Base-by-base conservation (phyloP, 306 rosid species). In the Rosa lucieae region DNA sequence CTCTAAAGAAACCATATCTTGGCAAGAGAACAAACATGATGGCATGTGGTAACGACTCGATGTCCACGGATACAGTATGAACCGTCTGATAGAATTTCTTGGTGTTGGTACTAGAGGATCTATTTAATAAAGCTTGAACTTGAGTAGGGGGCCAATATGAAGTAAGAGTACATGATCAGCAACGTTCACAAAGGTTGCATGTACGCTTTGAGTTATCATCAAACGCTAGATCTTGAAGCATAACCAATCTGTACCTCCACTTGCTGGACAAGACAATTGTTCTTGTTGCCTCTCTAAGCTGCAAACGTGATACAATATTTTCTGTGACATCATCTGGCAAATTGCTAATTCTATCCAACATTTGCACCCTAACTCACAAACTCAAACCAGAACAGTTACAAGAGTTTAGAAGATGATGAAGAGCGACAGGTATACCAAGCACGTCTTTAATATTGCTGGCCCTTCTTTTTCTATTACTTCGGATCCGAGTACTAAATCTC, bases 141-240 rank as follows among this genome's bases (percentile, higher is more conserved):
- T 86, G 77, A 66, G 72, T 29, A 90, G 83, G 42, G 78, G 48
- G 74, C 91, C 88, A 46, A 79, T 53, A 78, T 90, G 93, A 55
- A 86, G 91, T 74, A 90, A 75, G 72, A 90, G 90, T 7, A 90
- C 90, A 44, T 85, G 90, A 82, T 90, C 90, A 75, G 86, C 73
- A 55, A 79, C 73, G 66, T 81, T 80, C 21, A 59, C 77, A 77
- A 90, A 85, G n/a, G 37, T 1, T 32, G 37, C 2, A 32, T 3
- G 35, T 23, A 23, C 26, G 37, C 37, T 32, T 32, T 32, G 37
- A 32, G 37, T 32, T 32, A 32, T 2, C 37, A 32, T 32, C 37
- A 32, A 32, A 32, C 37, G 3, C 37, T 32, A 90, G 85, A 83
- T 73, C 58, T 5, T 90, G 87, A 32, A 88, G 77, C 3, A 79